A percentile compares a stretch with the other conserved stretches of the same genome.
Evolutionary conservation across 2,329 filamentous ascomycete genomes (phyloP).

Genomic region (Thelonectria rubi): DNA sequence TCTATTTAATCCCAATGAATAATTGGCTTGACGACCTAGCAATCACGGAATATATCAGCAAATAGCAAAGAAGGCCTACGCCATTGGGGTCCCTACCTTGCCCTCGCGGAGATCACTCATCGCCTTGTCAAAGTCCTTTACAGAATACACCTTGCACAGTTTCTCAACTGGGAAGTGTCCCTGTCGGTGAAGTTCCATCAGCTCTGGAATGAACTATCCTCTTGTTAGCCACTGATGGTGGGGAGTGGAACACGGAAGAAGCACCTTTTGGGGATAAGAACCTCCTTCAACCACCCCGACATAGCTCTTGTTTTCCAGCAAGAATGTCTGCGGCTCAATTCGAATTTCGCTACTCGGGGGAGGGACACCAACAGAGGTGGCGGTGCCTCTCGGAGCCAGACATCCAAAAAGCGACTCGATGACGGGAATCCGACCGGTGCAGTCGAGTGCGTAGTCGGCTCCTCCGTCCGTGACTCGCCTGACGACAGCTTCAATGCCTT

Average conservation of each 20-base stretch:
- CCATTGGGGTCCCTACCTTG: conserved; percentile 3
- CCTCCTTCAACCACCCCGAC: conserved; percentile 14
- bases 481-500: background rate
- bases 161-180: conserved; percentile 16
- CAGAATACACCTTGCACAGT: conserved; percentile 16
- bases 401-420: conserved; percentile 22
- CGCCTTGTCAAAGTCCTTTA: conserved; percentile 7
- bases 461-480: background rate
- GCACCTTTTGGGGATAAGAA: conserved; percentile 16
- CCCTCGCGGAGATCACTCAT: conserved; percentile 8
- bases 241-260: background rate
- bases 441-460: conserved; percentile 21
- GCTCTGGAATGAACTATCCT: conserved; percentile 13
- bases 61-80: no score
- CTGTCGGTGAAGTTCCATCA: conserved; percentile 14
- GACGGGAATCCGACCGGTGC: conserved; percentile 14
- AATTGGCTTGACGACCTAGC: background rate
- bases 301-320: conserved; percentile 13
- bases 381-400: conserved; percentile 20
- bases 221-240: background rate
- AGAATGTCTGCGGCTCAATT: conserved; percentile 11
- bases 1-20: background rate
- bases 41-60: background rate
- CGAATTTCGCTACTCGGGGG: conserved; percentile 9
- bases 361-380: conserved; percentile 20